A percentile compares a stretch with the other conserved stretches of the same genome.
Conservation (phyloP, 805 yeast species). For the Candida easanensis region DNA sequence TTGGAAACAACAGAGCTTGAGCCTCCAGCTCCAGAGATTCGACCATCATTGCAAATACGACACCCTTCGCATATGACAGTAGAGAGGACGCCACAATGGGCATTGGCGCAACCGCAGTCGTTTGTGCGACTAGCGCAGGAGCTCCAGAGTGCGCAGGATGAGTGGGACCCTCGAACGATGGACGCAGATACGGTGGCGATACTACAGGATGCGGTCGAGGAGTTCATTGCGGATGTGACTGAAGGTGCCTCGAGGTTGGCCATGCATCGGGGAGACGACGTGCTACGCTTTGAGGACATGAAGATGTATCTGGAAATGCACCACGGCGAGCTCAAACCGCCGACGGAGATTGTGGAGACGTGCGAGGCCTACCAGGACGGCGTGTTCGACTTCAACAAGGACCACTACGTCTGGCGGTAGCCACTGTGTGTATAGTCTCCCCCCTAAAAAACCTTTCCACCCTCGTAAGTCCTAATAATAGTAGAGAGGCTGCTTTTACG, state of each 20-base stretch:
- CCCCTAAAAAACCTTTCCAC: too few species aligned
- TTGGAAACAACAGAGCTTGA: background rate
- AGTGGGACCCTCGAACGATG: slow-evolving; percentile 1
- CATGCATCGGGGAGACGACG: slow-evolving; percentile 1
- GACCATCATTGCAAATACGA: too few species aligned
- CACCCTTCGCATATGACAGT: too few species aligned
- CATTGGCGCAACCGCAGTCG: background rate
- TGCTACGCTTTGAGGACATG: background rate
- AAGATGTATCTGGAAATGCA: slow-evolving; percentile 1
- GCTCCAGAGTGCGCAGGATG: background rate
- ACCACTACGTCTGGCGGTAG: slow-evolving; percentile 1
- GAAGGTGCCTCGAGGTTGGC: slow-evolving; percentile 4
- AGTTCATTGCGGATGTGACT: slow-evolving; percentile 3
- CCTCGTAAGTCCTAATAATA: too few species aligned
- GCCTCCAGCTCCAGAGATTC: background rate
- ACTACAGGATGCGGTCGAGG: slow-evolving; percentile 4
- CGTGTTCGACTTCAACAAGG: slow-evolving; percentile 1
- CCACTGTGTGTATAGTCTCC: too few species aligned
- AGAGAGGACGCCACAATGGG: background rate
- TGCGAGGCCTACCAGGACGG: background rate
- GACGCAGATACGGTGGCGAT: slow-evolving; percentile 5
- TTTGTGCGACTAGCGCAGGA: background rate
- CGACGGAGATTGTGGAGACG: background rate
- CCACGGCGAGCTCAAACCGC: background rate
- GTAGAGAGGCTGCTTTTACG: too few species aligned